A percentile compares a stretch with the other conserved stretches of the same genome.
phyloP scores from a whole-genome alignment of 140 eudicot species.

The Oenanthe javanica region DNA sequence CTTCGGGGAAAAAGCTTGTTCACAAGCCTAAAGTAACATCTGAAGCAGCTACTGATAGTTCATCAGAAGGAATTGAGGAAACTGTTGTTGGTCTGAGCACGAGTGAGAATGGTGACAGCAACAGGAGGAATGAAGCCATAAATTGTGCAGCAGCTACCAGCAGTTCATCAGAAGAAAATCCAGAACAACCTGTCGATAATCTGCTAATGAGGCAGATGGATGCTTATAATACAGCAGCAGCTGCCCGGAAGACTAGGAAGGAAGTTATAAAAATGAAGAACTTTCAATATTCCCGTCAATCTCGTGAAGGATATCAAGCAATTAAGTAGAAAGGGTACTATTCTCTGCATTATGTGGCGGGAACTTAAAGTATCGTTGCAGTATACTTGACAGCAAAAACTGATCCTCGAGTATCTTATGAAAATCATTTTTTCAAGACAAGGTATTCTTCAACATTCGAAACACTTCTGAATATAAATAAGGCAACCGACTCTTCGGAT shows the following conservation, averaged over 20 bases:
- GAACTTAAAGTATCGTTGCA: not conserved
- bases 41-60: conserved; percentile 12
- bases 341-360: not conserved
- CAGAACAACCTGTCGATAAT: not conserved
- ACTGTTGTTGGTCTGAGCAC: conserved; percentile 21
- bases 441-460: not conserved
- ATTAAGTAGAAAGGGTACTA: not conserved
- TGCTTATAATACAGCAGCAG: conserved; percentile 30
- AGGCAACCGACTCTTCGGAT: not conserved
- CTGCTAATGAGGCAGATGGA: conserved; percentile 10
- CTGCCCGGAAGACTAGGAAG: conserved; percentile 70
- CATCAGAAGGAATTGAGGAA: conserved; percentile 14
- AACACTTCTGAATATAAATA: not conserved
- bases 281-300: conserved; percentile 5
- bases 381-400: not conserved
- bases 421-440: not conserved
- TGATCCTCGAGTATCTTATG: not conserved
- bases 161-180: conserved; percentile 3
- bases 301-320: conserved; percentile 1
- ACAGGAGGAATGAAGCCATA: not conserved
- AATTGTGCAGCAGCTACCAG: not conserved
- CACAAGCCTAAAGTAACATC: conserved; percentile 3
- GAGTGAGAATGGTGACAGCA: not conserved
- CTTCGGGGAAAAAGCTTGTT: not conserved
- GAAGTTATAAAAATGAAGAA: conserved; percentile 45